A percentile compares a stretch with the other conserved stretches of the same genome.
Conservation (phyloP, 2,329 filamentous ascomycete genomes). For the Aspergillus spinulosporus region DNA sequence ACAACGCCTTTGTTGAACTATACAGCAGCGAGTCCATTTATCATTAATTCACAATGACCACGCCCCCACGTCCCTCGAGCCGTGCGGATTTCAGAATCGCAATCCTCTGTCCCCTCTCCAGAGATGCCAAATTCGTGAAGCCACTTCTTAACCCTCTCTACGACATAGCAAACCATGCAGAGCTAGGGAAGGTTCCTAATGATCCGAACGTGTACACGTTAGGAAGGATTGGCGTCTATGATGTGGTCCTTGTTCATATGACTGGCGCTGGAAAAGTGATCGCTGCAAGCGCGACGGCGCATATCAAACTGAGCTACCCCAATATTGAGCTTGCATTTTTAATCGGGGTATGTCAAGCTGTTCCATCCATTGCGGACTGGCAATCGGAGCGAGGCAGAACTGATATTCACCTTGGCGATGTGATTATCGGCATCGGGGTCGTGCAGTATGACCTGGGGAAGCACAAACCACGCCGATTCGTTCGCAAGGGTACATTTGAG, state of each 20-base stretch:
- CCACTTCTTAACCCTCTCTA: not conserved
- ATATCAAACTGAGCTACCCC: not conserved
- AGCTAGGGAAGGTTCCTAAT: not conserved
- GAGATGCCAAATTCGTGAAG: not conserved
- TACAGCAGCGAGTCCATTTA: too few species aligned
- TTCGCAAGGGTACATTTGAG: constrained; percentile 20
- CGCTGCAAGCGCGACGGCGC: not conserved
- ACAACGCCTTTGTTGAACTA: too few species aligned
- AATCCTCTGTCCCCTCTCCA: not conserved
- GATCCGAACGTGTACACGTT: constrained; percentile 9
- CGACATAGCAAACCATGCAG: not conserved
- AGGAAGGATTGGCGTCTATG: constrained; percentile 1
- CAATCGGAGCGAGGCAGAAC: not conserved
- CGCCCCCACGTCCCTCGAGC: not conserved
- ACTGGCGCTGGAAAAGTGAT: not conserved
- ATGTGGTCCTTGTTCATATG: constrained; percentile 6
- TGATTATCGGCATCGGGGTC: constrained; percentile 27
- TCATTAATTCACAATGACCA: too few species aligned
- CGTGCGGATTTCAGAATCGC: not conserved
- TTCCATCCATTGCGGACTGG: not conserved
- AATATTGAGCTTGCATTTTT: constrained; percentile 7
- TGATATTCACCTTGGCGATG: constrained; percentile 22
- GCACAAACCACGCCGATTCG: constrained; percentile 18
- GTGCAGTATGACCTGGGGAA: constrained; percentile 29
- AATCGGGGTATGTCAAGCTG: constrained; percentile 11